phyloP scores from a whole-genome alignment of 345 rosid genomes.

The Eucalyptus cloeziana region DNA sequence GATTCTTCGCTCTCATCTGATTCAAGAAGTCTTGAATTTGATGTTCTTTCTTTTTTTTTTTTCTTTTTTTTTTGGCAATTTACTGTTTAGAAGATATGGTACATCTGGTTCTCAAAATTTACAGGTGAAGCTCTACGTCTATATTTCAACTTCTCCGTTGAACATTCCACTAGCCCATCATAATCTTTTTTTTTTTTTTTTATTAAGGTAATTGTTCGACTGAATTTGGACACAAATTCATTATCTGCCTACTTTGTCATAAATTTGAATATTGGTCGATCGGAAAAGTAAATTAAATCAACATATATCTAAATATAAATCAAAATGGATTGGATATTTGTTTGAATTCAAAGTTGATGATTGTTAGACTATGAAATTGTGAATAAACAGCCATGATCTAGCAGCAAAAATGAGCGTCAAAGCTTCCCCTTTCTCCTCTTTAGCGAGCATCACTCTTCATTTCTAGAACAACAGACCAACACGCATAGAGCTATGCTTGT shows the following conservation, averaged over 20 bases:
- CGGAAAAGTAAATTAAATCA: not conserved
- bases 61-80: not conserved
- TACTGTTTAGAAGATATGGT: not conserved
- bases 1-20: not conserved
- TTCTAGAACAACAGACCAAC: not conserved
- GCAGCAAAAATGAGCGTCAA: not conserved
- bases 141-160: not conserved
- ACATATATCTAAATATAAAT: not conserved
- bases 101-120: not conserved
- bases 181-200: not conserved
- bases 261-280: not conserved
- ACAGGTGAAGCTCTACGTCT: not conserved
- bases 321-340: not conserved
- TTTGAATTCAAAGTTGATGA: not conserved
- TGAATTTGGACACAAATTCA: not conserved
- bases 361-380: not conserved
- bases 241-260: not conserved
- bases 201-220: not conserved
- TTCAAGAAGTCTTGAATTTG: not conserved
- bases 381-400: not conserved
- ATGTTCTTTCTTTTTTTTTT: not conserved
- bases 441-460: not conserved
- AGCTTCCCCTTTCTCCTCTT: not conserved
- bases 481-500: not conserved
- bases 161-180: not conserved